Percentiles rank a stretch among this genome's conserved stretches.
phyloP scores from a whole-genome alignment of 805 yeast species.

The Kazachstania africana region DNA sequence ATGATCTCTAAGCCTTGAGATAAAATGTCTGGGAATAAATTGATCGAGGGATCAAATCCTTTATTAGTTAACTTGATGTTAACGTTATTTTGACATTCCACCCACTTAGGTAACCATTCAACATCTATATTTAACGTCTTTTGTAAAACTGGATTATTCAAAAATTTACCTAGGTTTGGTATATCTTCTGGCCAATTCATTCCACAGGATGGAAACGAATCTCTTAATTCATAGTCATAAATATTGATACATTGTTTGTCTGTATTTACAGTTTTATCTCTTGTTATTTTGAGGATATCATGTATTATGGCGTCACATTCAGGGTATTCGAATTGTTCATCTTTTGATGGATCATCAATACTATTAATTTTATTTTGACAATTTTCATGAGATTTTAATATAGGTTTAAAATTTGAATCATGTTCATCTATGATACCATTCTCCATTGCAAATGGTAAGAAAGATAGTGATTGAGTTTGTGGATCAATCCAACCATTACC shows the following conservation, averaged over 20 bases:
- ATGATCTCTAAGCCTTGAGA: conserved; percentile 45
- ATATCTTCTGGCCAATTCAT: conserved; percentile 81
- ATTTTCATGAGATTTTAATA: conserved; percentile 40
- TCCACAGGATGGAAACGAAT: conserved; percentile 79
- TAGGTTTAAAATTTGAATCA: conserved; percentile 29
- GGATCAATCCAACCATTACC: conserved; percentile 97
- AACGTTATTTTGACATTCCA: conserved; percentile 64
- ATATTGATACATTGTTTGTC: conserved; percentile 54
- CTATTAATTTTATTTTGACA: conserved; percentile 45
- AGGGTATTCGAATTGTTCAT: conserved; percentile 20
- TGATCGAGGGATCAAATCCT: conserved; percentile 47
- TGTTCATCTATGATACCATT: conserved; percentile 39
- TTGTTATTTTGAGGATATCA: conserved; percentile 13
- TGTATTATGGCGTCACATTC: conserved; percentile 36
- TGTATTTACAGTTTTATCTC: conserved; percentile 15
- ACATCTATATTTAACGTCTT: conserved; percentile 38
- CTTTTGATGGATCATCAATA: conserved; percentile 4
- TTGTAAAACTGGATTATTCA: conserved; percentile 37
- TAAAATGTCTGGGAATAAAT: conserved; percentile 55
- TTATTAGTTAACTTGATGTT: conserved; percentile 38
- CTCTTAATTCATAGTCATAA: conserved; percentile 66
- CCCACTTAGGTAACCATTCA: conserved; percentile 40
- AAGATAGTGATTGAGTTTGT: conserved; percentile 67
- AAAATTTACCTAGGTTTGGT: conserved; percentile 39
- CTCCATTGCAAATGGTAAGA: conserved; percentile 56